Conservation (phyloP, 257 asterid species). For the Ilex aquifolium region DNA sequence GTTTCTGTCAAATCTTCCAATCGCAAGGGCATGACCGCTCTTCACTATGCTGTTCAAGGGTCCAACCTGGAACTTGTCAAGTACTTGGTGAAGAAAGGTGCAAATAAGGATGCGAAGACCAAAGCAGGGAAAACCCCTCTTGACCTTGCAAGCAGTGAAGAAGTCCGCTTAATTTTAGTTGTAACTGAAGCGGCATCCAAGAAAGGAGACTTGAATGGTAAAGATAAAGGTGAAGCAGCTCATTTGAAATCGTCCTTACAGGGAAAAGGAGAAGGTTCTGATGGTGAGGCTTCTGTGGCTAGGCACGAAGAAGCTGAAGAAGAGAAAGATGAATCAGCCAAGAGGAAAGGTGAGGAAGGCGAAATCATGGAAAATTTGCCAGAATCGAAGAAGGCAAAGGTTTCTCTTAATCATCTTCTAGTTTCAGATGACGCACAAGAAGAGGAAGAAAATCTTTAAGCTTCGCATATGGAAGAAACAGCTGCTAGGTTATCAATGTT, state of each 20-base stretch:
- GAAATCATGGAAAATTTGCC: constrained; percentile 24
- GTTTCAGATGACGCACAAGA: constrained; percentile 67
- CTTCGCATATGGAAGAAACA: too few relatives aligned
- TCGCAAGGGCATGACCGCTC: constrained; percentile 88
- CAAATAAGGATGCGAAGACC: constrained; percentile 50
- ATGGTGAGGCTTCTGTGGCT: constrained; percentile 15
- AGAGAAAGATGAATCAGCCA: constrained; percentile 32
- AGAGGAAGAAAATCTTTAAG: constrained; percentile 27
- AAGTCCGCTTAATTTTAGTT: constrained; percentile 40
- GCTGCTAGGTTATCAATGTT: too few relatives aligned
- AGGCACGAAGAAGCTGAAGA: constrained; percentile 25
- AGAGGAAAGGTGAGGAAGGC: constrained; percentile 25
- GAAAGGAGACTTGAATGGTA: constrained; percentile 15
- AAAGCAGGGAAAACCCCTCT: constrained; percentile 73
- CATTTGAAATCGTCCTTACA: constrained; percentile 15
- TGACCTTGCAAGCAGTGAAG: constrained; percentile 71
- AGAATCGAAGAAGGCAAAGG: constrained; percentile 54
- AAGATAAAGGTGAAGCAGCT: constrained; percentile 29
- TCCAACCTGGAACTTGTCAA: constrained; percentile 65
- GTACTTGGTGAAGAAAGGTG: constrained; percentile 76
- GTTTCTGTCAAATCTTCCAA: constrained; percentile 62
- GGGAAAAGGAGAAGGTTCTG: constrained; percentile 25
- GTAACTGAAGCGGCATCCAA: constrained; percentile 33
- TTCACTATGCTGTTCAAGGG: constrained; percentile 94
- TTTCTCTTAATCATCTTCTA: constrained; percentile 73